Base-by-base conservation (phyloP, 371 early-diverging fungal species). In the Lichtheimia hyalospora region DNA sequence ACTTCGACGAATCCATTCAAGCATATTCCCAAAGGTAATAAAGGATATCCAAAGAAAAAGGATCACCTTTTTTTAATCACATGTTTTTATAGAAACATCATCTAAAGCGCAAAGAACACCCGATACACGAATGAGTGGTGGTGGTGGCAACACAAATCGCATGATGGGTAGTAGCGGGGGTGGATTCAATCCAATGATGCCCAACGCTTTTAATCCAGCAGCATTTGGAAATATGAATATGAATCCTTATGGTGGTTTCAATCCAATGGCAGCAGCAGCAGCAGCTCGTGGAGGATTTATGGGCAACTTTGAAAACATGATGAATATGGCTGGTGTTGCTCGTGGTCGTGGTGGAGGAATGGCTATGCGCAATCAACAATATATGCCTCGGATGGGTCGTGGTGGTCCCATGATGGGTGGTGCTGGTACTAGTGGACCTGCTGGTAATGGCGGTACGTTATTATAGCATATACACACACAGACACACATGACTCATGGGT, bases 11-110 rank as follows among this genome's bases (percentile, higher is more conserved):
- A 82, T 50, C 82, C 80, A 15, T 82, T 82, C 61, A 74, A 73
- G 44, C 75, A 74, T 49, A 58, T 76, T 41, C 78, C 82, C 16
- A 82, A 82, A 70, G 82, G 74, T 79, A 67, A 57, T 34, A n/a
- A 14, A 27, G 44, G 18, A n/a, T n/a, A 39, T 42, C 25, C 25
- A 25, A 25, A 25, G 14, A 25, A 43, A 15, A 21, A 34, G 2
- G 18, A 16, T 34, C 16, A n/a, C 16, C n/a, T n/a, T n/a, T n/a
- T n/a, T 40, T 20, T 28, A 21, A 16, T 52, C 25, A 24, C 28
- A 40, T 3, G 12, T 5, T 61, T 42, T 21, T 49, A 13, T 48
- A 70, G 71, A 74, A 58, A 75, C 70, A 28, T 57, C 61, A 16
- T 65, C 70, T 56, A 71, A 64, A 64, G 58, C 66, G 48, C 63